Base-by-base conservation (phyloP, 805 yeast genomes). In the Candida patagonica region DNA sequence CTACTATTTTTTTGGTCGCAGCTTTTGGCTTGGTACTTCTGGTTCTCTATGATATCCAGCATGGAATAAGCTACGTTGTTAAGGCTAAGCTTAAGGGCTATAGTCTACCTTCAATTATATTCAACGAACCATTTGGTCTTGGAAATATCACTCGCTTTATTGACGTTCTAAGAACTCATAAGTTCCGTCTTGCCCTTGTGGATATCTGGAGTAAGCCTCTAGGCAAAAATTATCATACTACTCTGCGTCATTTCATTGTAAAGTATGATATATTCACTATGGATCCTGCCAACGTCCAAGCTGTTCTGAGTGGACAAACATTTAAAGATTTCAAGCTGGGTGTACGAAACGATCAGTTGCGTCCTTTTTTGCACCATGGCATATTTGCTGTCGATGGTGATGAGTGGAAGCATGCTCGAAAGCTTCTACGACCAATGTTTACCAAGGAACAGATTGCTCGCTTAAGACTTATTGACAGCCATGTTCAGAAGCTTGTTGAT, bases 361-460 rank as follows among this genome's bases (percentile, higher is more conserved):
- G 36, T 16, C 60, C 58, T 8, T 38, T 60, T 20, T 45, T 62
- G 10, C 65, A 65, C 4, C 46, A 50, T 23, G 66, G 66, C 1
- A 61, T 62, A 34, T 62, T 62, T 49, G 61, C 64, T 3, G 51
- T 56, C 19, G 54, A 54, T 27, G 62, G 62, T 21, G 50, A 48
- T 29, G 56, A 53, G 21, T 62, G 66, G 66, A 52, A 55, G 35
- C 65, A 61, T 39, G 56, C 64, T 13, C 48, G 66, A 10, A 52
- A 59, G 5, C 42, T 61, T 52, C 50, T 61, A 30, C 51, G 64
- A 26, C 66, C 66, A 5, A 62, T 59, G 45, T 61, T 61, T 46
- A 37, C 52, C 30, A 46, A 57, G 4, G 56, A 54, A 30, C 62
- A 59, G 48, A 53, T 61, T 19, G 46, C 55, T 13, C 56, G 55